Conservation (phyloP, 148 eudicot genomes). For the Cornus suecica region DNA sequence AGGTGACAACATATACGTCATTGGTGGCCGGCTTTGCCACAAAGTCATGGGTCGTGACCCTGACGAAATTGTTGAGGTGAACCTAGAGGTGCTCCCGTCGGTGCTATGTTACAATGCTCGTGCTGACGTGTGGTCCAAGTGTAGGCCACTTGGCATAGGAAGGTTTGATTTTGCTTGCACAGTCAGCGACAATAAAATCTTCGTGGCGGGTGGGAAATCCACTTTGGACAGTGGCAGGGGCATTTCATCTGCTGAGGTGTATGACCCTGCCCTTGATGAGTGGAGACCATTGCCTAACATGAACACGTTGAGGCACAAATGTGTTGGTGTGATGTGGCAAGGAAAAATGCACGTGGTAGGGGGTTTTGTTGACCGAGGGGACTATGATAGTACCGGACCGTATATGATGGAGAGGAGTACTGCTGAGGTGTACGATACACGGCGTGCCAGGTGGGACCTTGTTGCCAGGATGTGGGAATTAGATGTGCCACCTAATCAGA, state of each 20-base stretch:
- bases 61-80: conserved; percentile 1
- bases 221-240: conserved; percentile 23
- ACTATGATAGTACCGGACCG: conserved; percentile 19
- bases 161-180: conserved; percentile 38
- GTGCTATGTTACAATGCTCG: conserved; percentile 22
- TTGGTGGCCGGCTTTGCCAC: conserved; percentile 34
- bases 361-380: conserved; percentile 26
- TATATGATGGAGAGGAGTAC: conserved; percentile 31
- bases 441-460: conserved; percentile 23
- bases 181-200: conserved; percentile 20
- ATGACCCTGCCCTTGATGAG: conserved; percentile 33
- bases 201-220: conserved; percentile 36
- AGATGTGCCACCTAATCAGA: conserved; percentile 47
- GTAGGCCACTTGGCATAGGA: conserved; percentile 21
- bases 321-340: conserved; percentile 34
- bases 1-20: conserved; percentile 21
- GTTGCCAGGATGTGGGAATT: conserved; percentile 39
- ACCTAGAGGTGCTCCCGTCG: conserved; percentile 12
- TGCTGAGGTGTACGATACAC: conserved; percentile 35
- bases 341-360: conserved; percentile 36
- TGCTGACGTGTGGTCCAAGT: conserved; percentile 22
- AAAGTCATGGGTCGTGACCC: background rate
- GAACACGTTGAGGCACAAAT: conserved; percentile 40
- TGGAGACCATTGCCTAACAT: conserved; percentile 35
- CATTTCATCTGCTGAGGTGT: conserved; percentile 32